Evolutionary conservation across 306 rosid species (phyloP), one percentile per base, ranked within the genome.

Genomic region (Sicyos baderoa): DNA sequence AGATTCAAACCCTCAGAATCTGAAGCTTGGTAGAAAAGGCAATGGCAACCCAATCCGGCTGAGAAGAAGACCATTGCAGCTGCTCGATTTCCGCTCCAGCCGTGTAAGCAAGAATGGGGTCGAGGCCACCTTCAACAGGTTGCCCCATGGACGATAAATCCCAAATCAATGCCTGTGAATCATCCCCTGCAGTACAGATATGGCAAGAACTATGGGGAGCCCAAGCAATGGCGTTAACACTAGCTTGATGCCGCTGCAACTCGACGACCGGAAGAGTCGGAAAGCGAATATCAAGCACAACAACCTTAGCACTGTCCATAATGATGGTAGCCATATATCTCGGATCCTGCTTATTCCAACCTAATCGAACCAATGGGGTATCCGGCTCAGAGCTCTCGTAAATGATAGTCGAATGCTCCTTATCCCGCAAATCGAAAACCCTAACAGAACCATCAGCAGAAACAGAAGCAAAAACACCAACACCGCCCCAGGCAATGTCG

Each of bases 341-440:
- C 2, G 99, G 99, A 68, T 93, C 99, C 83, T 93, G 99, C 81
- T 93, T 93, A 71, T 93, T 93, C 99, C 99, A 93, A 1, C 97
- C 97, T 2, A 93, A 79, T 2, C 97, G 85, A 14, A 93, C 99
- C 76, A 93, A 53, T 2, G 99, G 99, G 0, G 97, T 90, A 47
- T 93, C 99, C 0, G 99, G 88, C 55, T 92, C 96, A 0, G 97
- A 88, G 69, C 97, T 93, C 85, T 93, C 99, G 57, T 93, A 93
- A 74, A 93, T 90, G 27, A 93, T 93, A 0, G 99, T 90, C 0
- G 99, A 93, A 64, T 93, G 99, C 69, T 93, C 99, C 83, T 90
- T 93, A 40, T 93, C 99, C 0, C 97, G 94, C 53, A 93, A 88
- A 67, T 93, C 99, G 40, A 93, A 93, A 59, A 93, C 99, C 54